Base-by-base conservation (phyloP, 2,329 filamentous ascomycete species). In the Xylaria polymorpha region DNA sequence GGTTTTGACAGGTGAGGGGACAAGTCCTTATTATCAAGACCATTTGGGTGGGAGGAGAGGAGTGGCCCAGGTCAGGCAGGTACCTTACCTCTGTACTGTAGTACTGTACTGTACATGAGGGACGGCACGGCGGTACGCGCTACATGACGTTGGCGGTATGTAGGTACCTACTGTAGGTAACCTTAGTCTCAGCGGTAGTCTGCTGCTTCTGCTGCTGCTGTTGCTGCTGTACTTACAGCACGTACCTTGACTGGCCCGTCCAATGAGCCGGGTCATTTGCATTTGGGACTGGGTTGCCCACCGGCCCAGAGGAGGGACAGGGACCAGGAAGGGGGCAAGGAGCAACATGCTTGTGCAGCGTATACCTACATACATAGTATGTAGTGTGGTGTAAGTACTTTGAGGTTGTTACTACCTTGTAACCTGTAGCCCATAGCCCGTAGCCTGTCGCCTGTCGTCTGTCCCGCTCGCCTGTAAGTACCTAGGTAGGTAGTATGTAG, bases 1-100 rank as follows among this genome's bases (percentile, higher is more conserved):
- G 66, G 56, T 59, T 69, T 59, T 60, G 69, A 64, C 59, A 61
- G 67, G 66, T 71, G 69, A 71, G 69, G 69, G 69, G 69, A 71
- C 50, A 62, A 58, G 67, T 65, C 69, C 60, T 70, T 57, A 67
- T 71, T 71, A 71, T 71, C 58, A 66, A 64, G 48, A 56, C 32
- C 48, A 56, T 59, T 61, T 20, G 41, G 65, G 68, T 46, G 65
- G 55, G 22, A 15, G 32, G 25, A 41, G 44, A 22, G 41, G n/a
- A 39, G 37, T 29, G 35, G 51, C 35, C 29, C n/a, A 29, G 32
- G 53, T 35, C 14, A 25, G 53, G 41, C 29, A 61, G 32, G 58
- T 51, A 20, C 25, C 25, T 29, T 29, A 29, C 25, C 25, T 29
- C 25, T 29, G 25, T 29, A 29, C 25, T 29, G 25, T 29, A 15